Conservation (phyloP, 1,284 basidiomycete genomes). For the Pascua sp. region DNA sequence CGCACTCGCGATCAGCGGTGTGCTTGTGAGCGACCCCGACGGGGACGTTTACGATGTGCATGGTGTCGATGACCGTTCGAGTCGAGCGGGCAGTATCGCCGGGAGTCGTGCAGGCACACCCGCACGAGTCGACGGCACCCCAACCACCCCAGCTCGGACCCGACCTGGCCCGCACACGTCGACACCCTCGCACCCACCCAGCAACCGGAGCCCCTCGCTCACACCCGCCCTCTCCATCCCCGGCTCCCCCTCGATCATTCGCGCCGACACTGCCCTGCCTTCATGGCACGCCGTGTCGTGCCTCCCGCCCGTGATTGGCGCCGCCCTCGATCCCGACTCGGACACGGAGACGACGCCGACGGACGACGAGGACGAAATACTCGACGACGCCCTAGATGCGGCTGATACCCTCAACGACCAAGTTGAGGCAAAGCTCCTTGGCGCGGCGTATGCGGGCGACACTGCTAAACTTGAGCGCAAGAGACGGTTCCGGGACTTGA, state of each 20-base stretch:
- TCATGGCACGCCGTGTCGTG: neutral
- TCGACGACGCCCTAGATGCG: constrained; percentile 7
- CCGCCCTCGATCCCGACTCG: neutral
- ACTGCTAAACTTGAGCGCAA: neutral
- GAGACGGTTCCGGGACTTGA: neutral
- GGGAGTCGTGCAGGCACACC: neutral
- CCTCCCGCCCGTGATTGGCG: neutral
- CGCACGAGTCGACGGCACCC: neutral
- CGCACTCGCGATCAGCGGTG: neutral
- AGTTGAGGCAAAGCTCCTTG: neutral
- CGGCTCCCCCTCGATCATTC: too few species aligned
- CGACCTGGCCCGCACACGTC: neutral
- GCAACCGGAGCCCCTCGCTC: neutral
- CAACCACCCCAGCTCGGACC: neutral
- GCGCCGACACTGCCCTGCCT: neutral
- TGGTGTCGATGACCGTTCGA: neutral
- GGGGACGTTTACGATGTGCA: neutral
- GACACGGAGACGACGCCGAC: constrained; percentile 1
- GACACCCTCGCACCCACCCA: neutral
- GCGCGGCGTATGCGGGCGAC: neutral
- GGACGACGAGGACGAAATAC: constrained; percentile 8
- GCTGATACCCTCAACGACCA: neutral
- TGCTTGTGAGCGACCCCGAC: neutral
- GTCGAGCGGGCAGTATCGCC: neutral
- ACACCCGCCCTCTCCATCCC: too few species aligned